A percentile compares a stretch with the other conserved stretches of the same genome.
These are phyloP conservation scores for Penicillium sp. DNA, from an alignment of 2,329 filamentous ascomycete genomes.

Conservation along the genomic window DNA sequence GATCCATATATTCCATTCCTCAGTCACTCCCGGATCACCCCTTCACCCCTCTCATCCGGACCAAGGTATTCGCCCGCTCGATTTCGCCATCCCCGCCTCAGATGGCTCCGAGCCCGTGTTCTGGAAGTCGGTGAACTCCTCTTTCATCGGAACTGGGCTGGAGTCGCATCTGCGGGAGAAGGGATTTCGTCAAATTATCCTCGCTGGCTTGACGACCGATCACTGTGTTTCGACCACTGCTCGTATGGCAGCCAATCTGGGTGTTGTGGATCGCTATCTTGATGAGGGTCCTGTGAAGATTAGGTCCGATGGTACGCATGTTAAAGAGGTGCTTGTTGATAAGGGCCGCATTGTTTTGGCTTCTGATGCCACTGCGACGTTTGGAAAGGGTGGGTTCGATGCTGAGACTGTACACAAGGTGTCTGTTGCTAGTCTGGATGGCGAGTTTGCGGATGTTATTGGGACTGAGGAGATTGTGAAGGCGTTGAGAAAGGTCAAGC, in stretches of 20 bases:
- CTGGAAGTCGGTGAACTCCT: slow-evolving; percentile 52
- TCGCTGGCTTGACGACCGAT: slow-evolving; percentile 53
- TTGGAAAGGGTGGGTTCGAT: slow-evolving; percentile 47
- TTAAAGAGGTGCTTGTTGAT: slow-evolving; percentile 23
- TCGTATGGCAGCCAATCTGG: slow-evolving; percentile 54
- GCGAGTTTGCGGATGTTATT: slow-evolving; percentile 51
- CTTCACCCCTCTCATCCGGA: slow-evolving; percentile 42
- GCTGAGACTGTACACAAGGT: slow-evolving; percentile 53
- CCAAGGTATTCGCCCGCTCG: slow-evolving; percentile 32
- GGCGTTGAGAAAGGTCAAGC: slow-evolving; percentile 22
- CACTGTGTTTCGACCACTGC: slow-evolving; percentile 56
- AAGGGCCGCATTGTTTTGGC: slow-evolving; percentile 47
- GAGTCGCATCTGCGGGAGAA: slow-evolving; percentile 41
- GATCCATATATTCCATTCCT: slow-evolving; percentile 54
- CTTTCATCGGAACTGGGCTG: slow-evolving; percentile 52
- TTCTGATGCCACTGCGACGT: slow-evolving; percentile 54
- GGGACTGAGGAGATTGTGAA: slow-evolving; percentile 43
- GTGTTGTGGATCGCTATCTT: slow-evolving; percentile 42
- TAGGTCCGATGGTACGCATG: slow-evolving; percentile 25
- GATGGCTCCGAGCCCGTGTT: slow-evolving; percentile 44
- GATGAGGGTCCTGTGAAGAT: slow-evolving; percentile 19
- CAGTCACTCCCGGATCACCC: slow-evolving; percentile 36
- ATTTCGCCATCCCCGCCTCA: slow-evolving; percentile 35
- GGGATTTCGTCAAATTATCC: slow-evolving; percentile 43
- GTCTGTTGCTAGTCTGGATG: slow-evolving; percentile 49